Evolutionary conservation across 345 rosid species (phyloP).

Genomic region (Rhizophora mangle): DNA sequence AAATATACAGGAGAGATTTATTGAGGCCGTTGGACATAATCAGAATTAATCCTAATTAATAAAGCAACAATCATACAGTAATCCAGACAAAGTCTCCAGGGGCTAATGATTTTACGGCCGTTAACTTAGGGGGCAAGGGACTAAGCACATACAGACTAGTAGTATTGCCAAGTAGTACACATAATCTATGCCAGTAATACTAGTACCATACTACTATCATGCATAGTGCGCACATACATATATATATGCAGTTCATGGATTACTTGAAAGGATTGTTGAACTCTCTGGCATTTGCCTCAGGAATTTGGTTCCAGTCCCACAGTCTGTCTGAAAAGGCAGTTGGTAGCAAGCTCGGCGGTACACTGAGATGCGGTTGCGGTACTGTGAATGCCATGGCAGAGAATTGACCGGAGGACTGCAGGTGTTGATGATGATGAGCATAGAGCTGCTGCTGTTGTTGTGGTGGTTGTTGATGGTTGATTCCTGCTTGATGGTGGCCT

Average conservation of each 20-base stretch:
- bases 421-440: conserved; percentile 39
- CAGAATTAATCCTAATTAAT: too few relatives aligned
- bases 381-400: conserved; percentile 16
- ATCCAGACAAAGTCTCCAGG: too few relatives aligned
- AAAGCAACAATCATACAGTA: too few relatives aligned
- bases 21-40: too few relatives aligned
- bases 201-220: too few relatives aligned
- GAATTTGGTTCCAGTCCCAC: conserved; percentile 90
- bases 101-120: too few relatives aligned
- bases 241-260: conserved; percentile 10
- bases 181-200: too few relatives aligned
- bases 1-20: too few relatives aligned
- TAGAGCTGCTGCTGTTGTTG: conserved; percentile 6
- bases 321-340: conserved; percentile 50
- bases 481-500: conserved; percentile 48
- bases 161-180: too few relatives aligned
- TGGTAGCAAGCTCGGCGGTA: conserved; percentile 42
- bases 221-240: background rate
- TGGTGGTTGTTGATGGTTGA: conserved; percentile 8
- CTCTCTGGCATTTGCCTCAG: conserved; percentile 49
- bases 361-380: conserved; percentile 41
- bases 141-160: too few relatives aligned
- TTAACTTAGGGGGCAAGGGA: too few relatives aligned
- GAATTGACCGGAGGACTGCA: conserved; percentile 24
- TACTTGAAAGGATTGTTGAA: conserved; percentile 64